A percentile compares a stretch with the other conserved stretches of the same genome.
Conservation (phyloP, 2,329 filamentous ascomycete species). For the Fusarium fujikuroi region DNA sequence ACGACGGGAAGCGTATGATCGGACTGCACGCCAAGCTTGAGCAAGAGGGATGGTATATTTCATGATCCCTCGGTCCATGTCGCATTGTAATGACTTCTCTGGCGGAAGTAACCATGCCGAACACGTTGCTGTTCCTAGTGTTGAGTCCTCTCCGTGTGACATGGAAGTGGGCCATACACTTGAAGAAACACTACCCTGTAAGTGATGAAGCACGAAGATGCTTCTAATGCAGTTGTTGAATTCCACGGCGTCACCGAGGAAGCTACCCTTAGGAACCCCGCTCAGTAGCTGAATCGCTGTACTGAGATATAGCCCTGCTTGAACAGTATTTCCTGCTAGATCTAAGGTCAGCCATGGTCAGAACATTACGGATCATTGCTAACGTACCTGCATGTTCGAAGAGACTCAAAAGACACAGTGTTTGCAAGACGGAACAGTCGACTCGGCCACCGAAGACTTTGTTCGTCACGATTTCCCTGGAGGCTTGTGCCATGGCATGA, state of each 20-base stretch:
- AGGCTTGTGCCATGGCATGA: background rate
- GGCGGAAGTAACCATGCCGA: background rate
- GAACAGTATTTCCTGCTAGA: background rate
- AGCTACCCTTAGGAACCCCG: accelerated
- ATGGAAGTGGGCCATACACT: background rate
- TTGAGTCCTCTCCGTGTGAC: background rate
- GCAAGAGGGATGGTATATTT: background rate
- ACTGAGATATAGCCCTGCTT: background rate
- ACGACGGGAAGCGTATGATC: background rate
- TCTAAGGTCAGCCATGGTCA: accelerated
- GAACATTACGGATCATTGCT: accelerated
- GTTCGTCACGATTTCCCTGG: background rate
- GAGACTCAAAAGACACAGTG: background rate
- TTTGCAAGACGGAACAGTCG: background rate
- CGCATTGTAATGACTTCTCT: background rate
- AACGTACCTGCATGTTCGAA: background rate
- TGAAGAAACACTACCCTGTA: background rate
- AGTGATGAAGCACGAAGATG: background rate
- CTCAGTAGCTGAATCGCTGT: background rate
- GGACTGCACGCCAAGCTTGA: background rate
- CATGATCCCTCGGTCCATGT: background rate
- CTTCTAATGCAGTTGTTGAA: background rate
- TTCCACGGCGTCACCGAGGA: background rate
- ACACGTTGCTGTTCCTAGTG: background rate
- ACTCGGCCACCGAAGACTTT: background rate